These are phyloP conservation scores for Blastobotrys indianensis DNA, from an alignment of 1,139 yeast species.

Conservation along the genomic window DNA sequence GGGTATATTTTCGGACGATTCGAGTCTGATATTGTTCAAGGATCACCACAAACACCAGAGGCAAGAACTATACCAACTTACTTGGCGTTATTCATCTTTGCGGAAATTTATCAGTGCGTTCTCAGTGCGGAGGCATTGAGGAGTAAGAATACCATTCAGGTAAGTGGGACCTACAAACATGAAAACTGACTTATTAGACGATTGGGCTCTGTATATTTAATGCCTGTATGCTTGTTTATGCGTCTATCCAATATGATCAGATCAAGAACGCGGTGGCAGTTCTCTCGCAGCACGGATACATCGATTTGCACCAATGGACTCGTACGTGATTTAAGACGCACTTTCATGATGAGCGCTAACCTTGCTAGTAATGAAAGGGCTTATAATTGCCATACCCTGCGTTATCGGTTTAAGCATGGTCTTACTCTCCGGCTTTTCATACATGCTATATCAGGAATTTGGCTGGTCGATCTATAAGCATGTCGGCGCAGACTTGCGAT, in stretches of 20 bases:
- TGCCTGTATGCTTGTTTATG: slow-evolving; percentile 46
- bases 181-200: slow-evolving; percentile 17
- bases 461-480: slow-evolving; percentile 48
- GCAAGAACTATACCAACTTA: slow-evolving; percentile 34
- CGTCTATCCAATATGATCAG: slow-evolving; percentile 48
- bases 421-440: slow-evolving; percentile 35
- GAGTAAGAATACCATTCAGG: slow-evolving; percentile 40
- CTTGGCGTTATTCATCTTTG: slow-evolving; percentile 43
- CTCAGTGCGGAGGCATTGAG: slow-evolving; percentile 42
- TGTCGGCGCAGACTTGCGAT: slow-evolving; percentile 46
- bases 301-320: slow-evolving; percentile 30
- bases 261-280: slow-evolving; percentile 31
- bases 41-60: slow-evolving; percentile 21
- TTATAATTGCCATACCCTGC: slow-evolving; percentile 44
- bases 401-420: slow-evolving; percentile 41
- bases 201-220: slow-evolving; percentile 43
- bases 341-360: not conserved
- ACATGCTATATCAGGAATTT: slow-evolving; percentile 40
- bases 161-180: slow-evolving; percentile 4
- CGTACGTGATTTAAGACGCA: not conserved
- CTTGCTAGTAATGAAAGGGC: slow-evolving; percentile 28
- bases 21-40: slow-evolving; percentile 21
- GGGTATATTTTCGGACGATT: slow-evolving; percentile 30
- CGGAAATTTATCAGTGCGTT: slow-evolving; percentile 39
- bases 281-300: slow-evolving; percentile 29